Base-by-base conservation (phyloP, 73 alveolate genomes). In the Halteria grandinella region DNA sequence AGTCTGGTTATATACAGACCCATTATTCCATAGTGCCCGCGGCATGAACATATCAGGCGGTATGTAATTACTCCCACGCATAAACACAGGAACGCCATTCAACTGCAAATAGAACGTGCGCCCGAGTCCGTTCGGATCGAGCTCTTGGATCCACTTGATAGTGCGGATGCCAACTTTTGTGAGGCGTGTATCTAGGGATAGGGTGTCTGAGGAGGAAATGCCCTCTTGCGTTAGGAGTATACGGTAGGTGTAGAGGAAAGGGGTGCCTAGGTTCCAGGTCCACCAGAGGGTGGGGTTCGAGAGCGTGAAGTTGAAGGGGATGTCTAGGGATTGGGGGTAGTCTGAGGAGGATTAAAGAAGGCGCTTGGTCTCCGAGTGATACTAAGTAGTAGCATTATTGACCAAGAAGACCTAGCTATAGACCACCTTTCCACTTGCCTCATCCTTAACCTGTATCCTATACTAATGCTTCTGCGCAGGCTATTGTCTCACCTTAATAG, bases 1-100 rank as follows among this genome's bases (percentile, higher is more conserved):
- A 45, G 91, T 75, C n/a, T 85, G 31, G 50, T 80, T 79, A 87
- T 92, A 92, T 51, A 87, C 91, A 34, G 86, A 60, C 44, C 87
- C 87, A 40, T 77, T 89, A 83, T 66, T 76, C n/a, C n/a, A n/a
- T 36, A 77, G 62, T 2, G 93, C 95, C 60, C 98, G 63, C 11
- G 98, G 93, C 75, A 90, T 85, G 60, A 87, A 83, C 87, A 93
- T 89, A 79, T 92, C 98, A 45, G 96, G 95, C 40, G 98, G 98
- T 23, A 92, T 92, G 83, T 93, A 92, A 73, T 92, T 92, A 36
- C 95, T 90, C 8, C 98, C 98, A 59, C 89, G 89, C 54, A 91
- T 83, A 76, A 88, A 92, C 50, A 92, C 55, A 62, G 86, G 85
- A 51, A 85, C 40, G 21, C 94, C 95, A 80, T 92, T 92, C 45